A percentile compares a stretch with the other conserved stretches of the same genome.
Evolutionary conservation across 2,329 filamentous ascomycete genomes (phyloP).

Genomic region (Penicillium palitans): DNA sequence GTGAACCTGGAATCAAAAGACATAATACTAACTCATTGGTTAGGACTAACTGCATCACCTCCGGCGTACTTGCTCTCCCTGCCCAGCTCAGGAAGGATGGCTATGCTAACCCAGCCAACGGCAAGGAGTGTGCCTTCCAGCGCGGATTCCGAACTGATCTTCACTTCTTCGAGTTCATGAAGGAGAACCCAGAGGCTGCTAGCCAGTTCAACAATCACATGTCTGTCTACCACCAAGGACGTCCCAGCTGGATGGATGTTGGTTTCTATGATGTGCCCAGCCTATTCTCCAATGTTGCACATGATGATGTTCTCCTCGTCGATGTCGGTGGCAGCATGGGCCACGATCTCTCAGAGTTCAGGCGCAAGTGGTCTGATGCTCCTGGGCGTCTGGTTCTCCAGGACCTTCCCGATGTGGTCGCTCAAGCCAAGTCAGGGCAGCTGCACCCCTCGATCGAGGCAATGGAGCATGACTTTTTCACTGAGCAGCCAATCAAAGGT

Average conservation of each 20-base stretch:
- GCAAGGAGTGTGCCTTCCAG: slow-evolving; percentile 28
- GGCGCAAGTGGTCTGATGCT: slow-evolving; percentile 36
- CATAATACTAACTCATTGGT: neutral
- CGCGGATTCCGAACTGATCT: slow-evolving; percentile 29
- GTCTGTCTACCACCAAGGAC: slow-evolving; percentile 29
- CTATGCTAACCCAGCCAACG: slow-evolving; percentile 31
- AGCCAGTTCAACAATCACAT: slow-evolving; percentile 33
- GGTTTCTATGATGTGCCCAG: slow-evolving; percentile 33
- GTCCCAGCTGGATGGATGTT: slow-evolving; percentile 33
- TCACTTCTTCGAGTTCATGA: slow-evolving; percentile 32
- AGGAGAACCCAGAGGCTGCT: slow-evolving; percentile 19
- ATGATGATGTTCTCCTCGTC: slow-evolving; percentile 35
- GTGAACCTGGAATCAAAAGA: neutral
- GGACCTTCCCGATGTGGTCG: slow-evolving; percentile 47
- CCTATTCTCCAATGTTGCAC: slow-evolving; percentile 12
- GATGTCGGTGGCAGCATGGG: slow-evolving; percentile 49
- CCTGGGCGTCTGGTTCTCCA: slow-evolving; percentile 52
- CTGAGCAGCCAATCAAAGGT: slow-evolving; percentile 50
- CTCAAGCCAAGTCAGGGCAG: slow-evolving; percentile 21
- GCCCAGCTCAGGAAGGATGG: slow-evolving; percentile 27
- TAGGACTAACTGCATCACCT: slow-evolving; percentile 32
- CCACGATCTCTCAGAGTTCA: slow-evolving; percentile 45
- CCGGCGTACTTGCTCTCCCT: slow-evolving; percentile 28
- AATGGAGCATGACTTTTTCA: slow-evolving; percentile 51
- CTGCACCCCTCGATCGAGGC: slow-evolving; percentile 24